Percentiles rank a stretch among this genome's conserved stretches.
phyloP scores from a whole-genome alignment of 148 eudicot species.

The Persicaria maculosa region DNA sequence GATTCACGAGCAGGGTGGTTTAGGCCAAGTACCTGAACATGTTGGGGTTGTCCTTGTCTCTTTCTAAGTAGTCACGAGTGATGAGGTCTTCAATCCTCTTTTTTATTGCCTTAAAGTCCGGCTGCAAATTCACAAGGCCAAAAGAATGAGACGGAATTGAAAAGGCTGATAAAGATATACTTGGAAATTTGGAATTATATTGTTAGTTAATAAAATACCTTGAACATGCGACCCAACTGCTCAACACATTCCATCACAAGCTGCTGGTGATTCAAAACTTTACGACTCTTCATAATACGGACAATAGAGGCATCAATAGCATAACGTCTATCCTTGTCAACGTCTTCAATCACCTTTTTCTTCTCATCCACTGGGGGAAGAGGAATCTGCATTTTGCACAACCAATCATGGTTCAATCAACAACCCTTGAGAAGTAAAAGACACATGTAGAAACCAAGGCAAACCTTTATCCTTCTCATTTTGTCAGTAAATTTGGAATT shows the following conservation, averaged over 20 bases:
- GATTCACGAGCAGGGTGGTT: not conserved
- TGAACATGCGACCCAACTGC: slow-evolving; percentile 42
- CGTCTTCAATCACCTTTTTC: slow-evolving; percentile 41
- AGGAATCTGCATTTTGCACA: not conserved
- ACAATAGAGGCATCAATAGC: slow-evolving; percentile 46
- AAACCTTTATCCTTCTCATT: slow-evolving; percentile 40
- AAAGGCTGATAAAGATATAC: not conserved
- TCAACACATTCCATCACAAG: slow-evolving; percentile 41
- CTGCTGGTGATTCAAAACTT: slow-evolving; percentile 36
- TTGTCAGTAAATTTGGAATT: slow-evolving; percentile 33
- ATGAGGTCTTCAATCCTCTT: slow-evolving; percentile 38
- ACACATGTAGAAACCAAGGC: not conserved
- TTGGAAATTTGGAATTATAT: too few relatives aligned
- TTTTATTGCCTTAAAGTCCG: slow-evolving; percentile 37
- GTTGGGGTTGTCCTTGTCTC: slow-evolving; percentile 34
- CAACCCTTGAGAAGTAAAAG: not conserved
- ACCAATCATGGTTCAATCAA: not conserved
- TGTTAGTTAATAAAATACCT: slow-evolving; percentile 17
- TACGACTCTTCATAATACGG: slow-evolving; percentile 37
- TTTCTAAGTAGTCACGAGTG: slow-evolving; percentile 34
- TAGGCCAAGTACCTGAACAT: slow-evolving; percentile 28
- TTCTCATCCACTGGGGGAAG: slow-evolving; percentile 30
- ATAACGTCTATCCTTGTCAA: slow-evolving; percentile 40
- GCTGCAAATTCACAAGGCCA: slow-evolving; percentile 20
- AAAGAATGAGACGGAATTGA: not conserved